These are phyloP conservation scores for Phytophthora citrophthora DNA, from an alignment of 352 stramenopile species.

Conservation along the genomic window DNA sequence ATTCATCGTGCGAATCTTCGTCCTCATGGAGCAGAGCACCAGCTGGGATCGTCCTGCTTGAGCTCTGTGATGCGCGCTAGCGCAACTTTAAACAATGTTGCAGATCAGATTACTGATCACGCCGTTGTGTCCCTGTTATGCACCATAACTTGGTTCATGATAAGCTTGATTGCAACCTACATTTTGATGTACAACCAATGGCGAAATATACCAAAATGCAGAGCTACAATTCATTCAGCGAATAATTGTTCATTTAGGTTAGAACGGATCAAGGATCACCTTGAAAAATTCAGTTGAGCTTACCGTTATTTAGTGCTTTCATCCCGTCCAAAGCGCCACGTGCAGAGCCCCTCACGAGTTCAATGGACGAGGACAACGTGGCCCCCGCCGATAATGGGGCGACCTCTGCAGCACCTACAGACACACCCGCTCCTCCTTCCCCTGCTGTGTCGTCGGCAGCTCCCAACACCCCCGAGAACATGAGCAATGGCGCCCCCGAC, in stretches of 20 bases:
- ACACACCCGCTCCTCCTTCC: not conserved
- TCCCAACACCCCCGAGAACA: conserved; percentile 7
- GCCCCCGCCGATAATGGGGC: conserved; percentile 2
- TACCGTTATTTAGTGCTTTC: not conserved
- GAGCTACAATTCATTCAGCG: no score
- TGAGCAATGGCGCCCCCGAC: conserved; percentile 7
- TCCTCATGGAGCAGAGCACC: conserved; percentile 8
- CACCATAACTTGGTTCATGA: not conserved
- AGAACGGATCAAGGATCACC: not conserved
- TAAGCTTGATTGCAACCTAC: no score
- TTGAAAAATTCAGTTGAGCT: conserved; percentile 17
- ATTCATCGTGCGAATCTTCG: conserved; percentile 27
- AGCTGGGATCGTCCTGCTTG: conserved; percentile 20
- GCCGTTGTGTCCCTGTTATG: not conserved
- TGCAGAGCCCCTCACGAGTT: conserved; percentile 3
- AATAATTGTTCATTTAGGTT: no score
- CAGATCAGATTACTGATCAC: not conserved
- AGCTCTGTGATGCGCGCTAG: conserved; percentile 19
- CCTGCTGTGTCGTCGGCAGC: not conserved
- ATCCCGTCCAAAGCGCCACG: conserved; percentile 3
- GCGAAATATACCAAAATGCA: no score
- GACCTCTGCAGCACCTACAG: conserved; percentile 1
- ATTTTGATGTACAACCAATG: no score
- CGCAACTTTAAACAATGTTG: conserved; percentile 15
- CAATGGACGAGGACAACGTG: conserved; percentile 24